phyloP scores from a whole-genome alignment of 768 basidiomycete species.

The Tubosaeta brunneosetosa region DNA sequence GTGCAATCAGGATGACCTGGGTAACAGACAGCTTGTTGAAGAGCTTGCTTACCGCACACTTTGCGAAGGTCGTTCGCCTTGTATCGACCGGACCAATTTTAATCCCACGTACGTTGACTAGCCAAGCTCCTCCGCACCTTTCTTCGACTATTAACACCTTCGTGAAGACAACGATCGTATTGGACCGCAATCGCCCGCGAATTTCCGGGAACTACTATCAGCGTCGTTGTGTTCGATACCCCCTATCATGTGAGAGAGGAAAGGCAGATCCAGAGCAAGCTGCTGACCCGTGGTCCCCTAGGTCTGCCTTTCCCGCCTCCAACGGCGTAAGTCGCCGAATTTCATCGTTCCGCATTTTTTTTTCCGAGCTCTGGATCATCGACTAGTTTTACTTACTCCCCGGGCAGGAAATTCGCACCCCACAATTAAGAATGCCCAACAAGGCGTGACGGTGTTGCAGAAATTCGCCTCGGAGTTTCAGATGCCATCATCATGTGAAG shows the following conservation, averaged over 20 bases:
- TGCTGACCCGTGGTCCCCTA: conserved; percentile 27
- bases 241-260: conserved; percentile 59
- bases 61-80: conserved; percentile 60
- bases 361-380: conserved; percentile 5
- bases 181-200: conserved; percentile 73
- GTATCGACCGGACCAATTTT: conserved; percentile 77
- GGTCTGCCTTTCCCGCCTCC: conserved; percentile 60
- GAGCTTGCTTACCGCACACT: conserved; percentile 49
- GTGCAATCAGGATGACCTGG: conserved; percentile 81
- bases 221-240: conserved; percentile 75
- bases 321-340: conserved; percentile 45
- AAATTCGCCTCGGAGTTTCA: conserved; percentile 61
- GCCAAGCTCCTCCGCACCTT: not conserved
- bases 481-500: conserved; percentile 54
- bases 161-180: conserved; percentile 57
- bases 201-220: conserved; percentile 58
- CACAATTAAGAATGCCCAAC: conserved; percentile 61
- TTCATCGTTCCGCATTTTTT: not conserved
- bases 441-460: conserved; percentile 56
- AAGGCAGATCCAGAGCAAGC: conserved; percentile 2
- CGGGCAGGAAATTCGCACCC: conserved; percentile 64
- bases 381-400: conserved; percentile 4
- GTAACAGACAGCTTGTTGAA: conserved; percentile 63
- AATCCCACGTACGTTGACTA: conserved; percentile 49
- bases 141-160: not conserved